phyloP scores from a whole-genome alignment of 2,329 filamentous ascomycete species.

The Phaeosphaeria sp. region DNA sequence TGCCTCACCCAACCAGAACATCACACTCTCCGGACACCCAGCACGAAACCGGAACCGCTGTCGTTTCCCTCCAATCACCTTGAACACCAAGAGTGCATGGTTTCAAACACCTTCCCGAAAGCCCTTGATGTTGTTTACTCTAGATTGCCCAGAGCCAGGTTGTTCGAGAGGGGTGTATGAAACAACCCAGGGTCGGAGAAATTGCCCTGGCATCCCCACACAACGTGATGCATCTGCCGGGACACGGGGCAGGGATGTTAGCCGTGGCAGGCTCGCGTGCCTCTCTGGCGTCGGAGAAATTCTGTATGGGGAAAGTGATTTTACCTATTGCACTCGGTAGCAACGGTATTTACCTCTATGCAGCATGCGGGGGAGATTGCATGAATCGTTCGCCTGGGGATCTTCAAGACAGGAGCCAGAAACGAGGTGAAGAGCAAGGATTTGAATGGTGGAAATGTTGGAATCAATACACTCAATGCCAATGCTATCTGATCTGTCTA shows the following conservation, averaged over 20 bases:
- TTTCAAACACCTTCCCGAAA: constrained; percentile 1
- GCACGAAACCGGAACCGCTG: background rate
- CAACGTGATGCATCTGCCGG: constrained; percentile 1
- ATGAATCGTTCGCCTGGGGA: background rate
- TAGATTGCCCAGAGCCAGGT: background rate
- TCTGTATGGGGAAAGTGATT: background rate
- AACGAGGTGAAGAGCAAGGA: background rate
- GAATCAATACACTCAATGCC: background rate
- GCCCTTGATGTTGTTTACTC: background rate
- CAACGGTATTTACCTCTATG: background rate
- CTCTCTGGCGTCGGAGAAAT: constrained; percentile 5
- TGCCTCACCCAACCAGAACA: background rate
- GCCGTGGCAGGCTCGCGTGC: background rate
- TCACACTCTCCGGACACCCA: background rate
- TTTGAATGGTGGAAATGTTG: background rate
- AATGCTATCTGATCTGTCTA: background rate
- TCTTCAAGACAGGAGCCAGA: background rate
- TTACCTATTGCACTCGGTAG: background rate
- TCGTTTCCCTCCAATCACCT: constrained; percentile 2
- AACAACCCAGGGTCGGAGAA: background rate
- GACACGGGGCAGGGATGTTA: background rate
- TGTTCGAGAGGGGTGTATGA: background rate
- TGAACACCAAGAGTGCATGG: background rate
- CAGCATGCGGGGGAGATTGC: background rate
- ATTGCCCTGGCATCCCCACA: constrained; percentile 1